These are phyloP conservation scores for Nakaseomyces kungkrabaensis DNA, from an alignment of 1,139 yeast species.

Conservation along the genomic window DNA sequence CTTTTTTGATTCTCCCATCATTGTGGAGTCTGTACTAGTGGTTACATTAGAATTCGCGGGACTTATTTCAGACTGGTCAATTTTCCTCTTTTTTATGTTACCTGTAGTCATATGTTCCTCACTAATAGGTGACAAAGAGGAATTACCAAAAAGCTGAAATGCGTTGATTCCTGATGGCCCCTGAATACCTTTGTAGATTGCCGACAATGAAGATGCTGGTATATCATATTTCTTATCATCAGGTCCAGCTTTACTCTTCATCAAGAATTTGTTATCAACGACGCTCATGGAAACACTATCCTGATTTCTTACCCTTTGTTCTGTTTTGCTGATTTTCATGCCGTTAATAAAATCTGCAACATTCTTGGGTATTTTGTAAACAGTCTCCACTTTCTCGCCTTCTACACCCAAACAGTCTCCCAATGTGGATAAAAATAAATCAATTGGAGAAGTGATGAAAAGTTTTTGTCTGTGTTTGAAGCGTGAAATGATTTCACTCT, in stretches of 20 bases:
- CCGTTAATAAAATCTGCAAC: constrained; percentile 25
- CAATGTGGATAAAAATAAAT: constrained; percentile 26
- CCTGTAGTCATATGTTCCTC: not conserved
- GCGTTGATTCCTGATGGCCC: constrained; percentile 12
- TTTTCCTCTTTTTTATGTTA: constrained; percentile 21
- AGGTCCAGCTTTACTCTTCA: constrained; percentile 21
- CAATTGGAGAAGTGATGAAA: constrained; percentile 24
- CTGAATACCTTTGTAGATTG: constrained; percentile 15
- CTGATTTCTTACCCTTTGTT: constrained; percentile 26
- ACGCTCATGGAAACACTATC: constrained; percentile 22
- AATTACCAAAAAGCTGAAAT: constrained; percentile 8
- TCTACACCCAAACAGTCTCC: constrained; percentile 27
- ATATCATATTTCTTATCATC: constrained; percentile 1
- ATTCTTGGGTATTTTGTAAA: constrained; percentile 20
- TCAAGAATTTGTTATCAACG: constrained; percentile 19
- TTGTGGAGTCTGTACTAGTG: constrained; percentile 9
- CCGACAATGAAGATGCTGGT: not conserved
- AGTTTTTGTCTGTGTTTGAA: constrained; percentile 29
- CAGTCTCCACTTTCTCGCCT: constrained; percentile 23
- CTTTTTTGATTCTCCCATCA: constrained; percentile 28
- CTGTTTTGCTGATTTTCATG: constrained; percentile 24
- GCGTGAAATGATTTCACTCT: constrained; percentile 26
- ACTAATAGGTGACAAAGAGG: constrained; percentile 3
- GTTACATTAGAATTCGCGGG: constrained; percentile 21
- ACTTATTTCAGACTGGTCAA: constrained; percentile 21